Base-by-base conservation (phyloP, 2,329 filamentous ascomycete genomes). In the Thielaviopsis ethacetica region DNA sequence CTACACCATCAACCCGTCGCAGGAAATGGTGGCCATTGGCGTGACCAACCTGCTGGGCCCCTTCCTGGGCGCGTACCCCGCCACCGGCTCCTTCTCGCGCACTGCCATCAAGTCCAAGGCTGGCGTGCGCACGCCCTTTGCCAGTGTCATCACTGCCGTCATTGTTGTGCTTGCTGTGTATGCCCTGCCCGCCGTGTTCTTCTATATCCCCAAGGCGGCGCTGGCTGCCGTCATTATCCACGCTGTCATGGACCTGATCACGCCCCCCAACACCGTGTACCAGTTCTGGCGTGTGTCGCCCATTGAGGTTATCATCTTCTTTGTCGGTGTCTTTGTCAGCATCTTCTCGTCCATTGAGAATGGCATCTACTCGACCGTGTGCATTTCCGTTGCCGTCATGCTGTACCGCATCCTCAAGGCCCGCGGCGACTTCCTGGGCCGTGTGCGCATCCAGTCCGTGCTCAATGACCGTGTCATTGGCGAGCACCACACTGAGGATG, bases 41-140 rank as follows among this genome's bases (percentile, higher is more conserved):
- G 79, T 89, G 2, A 81, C 79, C 44, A 91, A 91, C 67, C 71
- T 90, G 38, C 76, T 91, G 10, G 85, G 83, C 19, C 84, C 87
- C 10, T 91, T 93, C 74, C 74, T 91, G 1, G 86, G 89, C 56
- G 88, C 77, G 1, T 95, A 94, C 65, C 88, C 89, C 3, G 86
- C 88, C 0, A 95, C 89, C 12, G 90, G 89, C 5, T 94, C 89
- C 1, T 95, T 95, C 75, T 91, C 87, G 7, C 82, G 89, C 62
- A 95, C 89, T 22, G 90, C 89, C 56, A 94, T 95, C 75, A 94
- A 94, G 71, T 88, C 89, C n/a, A 95, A 95, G 72, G 88, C 89
- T 57, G 89, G 89, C 68, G 89, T 94, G 1, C 83, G 89, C 50
- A 95, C 88, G 4, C 90, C 89, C 0, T 82, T 94, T 59, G 89